phyloP scores from a whole-genome alignment of 345 rosid species.

The Laguncularia racemosa region DNA sequence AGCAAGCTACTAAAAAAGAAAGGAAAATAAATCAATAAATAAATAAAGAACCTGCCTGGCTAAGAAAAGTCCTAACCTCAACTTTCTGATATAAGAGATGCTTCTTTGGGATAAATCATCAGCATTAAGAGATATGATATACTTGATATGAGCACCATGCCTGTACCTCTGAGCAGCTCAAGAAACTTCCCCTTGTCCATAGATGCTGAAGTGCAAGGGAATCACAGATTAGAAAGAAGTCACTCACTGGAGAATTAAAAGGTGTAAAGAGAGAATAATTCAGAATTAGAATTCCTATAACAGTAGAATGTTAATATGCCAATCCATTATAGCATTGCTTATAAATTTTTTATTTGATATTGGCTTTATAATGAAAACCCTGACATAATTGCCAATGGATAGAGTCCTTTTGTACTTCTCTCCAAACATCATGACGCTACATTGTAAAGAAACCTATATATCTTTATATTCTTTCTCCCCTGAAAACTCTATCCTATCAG shows the following conservation, averaged over 20 bases:
- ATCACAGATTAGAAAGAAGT: not conserved
- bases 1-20: not conserved
- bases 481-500: too few species aligned
- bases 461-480: too few species aligned
- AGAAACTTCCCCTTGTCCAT: slow-evolving; percentile 78
- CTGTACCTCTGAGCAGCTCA: slow-evolving; percentile 82
- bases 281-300: not conserved
- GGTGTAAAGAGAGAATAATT: not conserved
- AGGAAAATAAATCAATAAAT: too few species aligned
- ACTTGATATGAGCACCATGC: slow-evolving; percentile 71
- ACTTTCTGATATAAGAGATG: slow-evolving; percentile 82
- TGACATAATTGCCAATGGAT: too few species aligned
- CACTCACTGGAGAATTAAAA: not conserved
- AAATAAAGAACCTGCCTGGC: not conserved
- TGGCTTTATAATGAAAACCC: too few species aligned
- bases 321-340: too few species aligned
- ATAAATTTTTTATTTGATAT: too few species aligned
- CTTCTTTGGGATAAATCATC: slow-evolving; percentile 91
- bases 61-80: slow-evolving; percentile 43
- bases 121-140: slow-evolving; percentile 77
- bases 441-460: too few species aligned
- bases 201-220: slow-evolving; percentile 40
- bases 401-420: too few species aligned
- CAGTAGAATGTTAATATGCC: too few species aligned
- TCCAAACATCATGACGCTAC: too few species aligned